phyloP scores from a whole-genome alignment of 2,329 filamentous ascomycete genomes.

The Stachybotrys echinatus region DNA sequence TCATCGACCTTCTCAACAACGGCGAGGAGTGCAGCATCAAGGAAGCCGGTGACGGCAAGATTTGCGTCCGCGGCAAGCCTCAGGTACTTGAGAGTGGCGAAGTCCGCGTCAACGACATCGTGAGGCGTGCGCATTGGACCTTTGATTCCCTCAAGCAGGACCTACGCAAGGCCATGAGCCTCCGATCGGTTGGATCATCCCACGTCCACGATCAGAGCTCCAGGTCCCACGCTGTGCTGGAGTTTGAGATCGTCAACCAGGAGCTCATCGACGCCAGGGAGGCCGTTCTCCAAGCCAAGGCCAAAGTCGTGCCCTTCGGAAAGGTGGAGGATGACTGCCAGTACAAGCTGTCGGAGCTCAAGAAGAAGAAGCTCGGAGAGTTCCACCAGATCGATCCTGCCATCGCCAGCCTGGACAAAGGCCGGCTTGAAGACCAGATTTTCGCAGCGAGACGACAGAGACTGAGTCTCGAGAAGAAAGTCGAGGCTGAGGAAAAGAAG shows the following conservation, averaged over 20 bases:
- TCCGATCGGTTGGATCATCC: slow-evolving; percentile 28
- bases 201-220: slow-evolving; percentile 37
- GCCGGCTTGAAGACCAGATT: not conserved
- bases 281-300: slow-evolving; percentile 31
- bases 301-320: slow-evolving; percentile 36
- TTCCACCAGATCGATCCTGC: slow-evolving; percentile 14
- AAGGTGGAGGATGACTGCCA: slow-evolving; percentile 30
- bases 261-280: slow-evolving; percentile 27
- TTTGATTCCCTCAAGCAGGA: slow-evolving; percentile 23
- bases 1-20: slow-evolving; percentile 34
- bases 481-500: slow-evolving; percentile 15
- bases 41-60: slow-evolving; percentile 31
- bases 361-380: slow-evolving; percentile 24
- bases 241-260: slow-evolving; percentile 33
- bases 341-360: slow-evolving; percentile 11
- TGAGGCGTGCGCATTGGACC: slow-evolving; percentile 24
- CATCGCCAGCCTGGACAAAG: not conserved
- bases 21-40: slow-evolving; percentile 30
- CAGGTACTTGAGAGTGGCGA: slow-evolving; percentile 31
- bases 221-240: slow-evolving; percentile 34
- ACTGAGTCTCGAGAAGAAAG: not conserved
- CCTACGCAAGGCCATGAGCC: slow-evolving; percentile 21
- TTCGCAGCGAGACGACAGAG: not conserved
- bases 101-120: slow-evolving; percentile 33
- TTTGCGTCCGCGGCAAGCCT: slow-evolving; percentile 34